These are phyloP conservation scores for Saccharomycopsis sp. DNA, from an alignment of 805 yeast species.

Conservation along the genomic window DNA sequence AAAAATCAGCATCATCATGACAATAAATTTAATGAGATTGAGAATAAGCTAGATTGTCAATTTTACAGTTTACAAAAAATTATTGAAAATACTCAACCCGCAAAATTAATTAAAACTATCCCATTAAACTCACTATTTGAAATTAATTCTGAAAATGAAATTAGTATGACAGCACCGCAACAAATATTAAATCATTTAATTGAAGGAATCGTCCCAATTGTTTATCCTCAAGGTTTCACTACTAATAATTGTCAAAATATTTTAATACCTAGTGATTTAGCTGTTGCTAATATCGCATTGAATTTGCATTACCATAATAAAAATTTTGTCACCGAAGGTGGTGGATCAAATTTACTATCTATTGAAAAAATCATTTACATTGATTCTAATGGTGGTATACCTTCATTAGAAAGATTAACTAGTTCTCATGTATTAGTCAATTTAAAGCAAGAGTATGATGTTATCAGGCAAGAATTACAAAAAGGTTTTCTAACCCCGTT, in stretches of 20 bases:
- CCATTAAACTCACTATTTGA: slow-evolving; percentile 16
- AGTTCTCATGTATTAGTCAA: slow-evolving; percentile 86
- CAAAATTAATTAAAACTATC: slow-evolving; percentile 5
- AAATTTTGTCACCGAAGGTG: slow-evolving; percentile 27
- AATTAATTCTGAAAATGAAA: slow-evolving; percentile 8
- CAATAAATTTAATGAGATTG: slow-evolving; percentile 21
- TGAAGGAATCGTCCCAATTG: slow-evolving; percentile 45
- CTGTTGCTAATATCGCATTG: slow-evolving; percentile 35
- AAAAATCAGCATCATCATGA: slow-evolving; percentile 23
- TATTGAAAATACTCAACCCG: slow-evolving; percentile 8
- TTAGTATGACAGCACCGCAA: slow-evolving; percentile 10
- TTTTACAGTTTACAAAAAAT: slow-evolving; percentile 6
- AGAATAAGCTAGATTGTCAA: slow-evolving; percentile 13
- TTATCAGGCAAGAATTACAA: slow-evolving; percentile 54
- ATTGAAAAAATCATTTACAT: slow-evolving; percentile 78
- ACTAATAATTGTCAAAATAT: slow-evolving; percentile 27
- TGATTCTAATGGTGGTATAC: slow-evolving; percentile 85
- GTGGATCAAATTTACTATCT: slow-evolving; percentile 30
- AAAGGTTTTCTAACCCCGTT: slow-evolving; percentile 46
- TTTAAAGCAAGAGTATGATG: slow-evolving; percentile 70
- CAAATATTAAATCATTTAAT: slow-evolving; percentile 32
- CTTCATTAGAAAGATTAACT: slow-evolving; percentile 72
- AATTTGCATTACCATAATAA: slow-evolving; percentile 28
- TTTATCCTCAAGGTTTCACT: slow-evolving; percentile 51
- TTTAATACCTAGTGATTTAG: slow-evolving; percentile 22